Percentiles rank a stretch among this genome's conserved stretches.
Evolutionary conservation across 768 basidiomycete species (phyloP).

Genomic region (Udeniomyces megalosporus): DNA sequence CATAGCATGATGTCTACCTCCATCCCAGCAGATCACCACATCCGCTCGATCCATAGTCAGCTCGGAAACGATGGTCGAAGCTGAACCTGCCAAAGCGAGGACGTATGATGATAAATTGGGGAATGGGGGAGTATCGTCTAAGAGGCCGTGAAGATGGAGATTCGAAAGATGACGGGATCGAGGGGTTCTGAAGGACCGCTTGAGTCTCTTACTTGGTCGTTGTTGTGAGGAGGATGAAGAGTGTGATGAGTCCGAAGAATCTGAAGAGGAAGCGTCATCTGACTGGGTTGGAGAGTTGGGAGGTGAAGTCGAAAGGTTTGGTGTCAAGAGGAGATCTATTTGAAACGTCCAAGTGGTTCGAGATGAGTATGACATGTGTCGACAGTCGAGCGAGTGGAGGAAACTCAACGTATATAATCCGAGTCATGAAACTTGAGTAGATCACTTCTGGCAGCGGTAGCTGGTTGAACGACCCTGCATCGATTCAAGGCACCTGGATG

Average conservation of each 20-base stretch:
- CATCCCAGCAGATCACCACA: conserved; percentile 75
- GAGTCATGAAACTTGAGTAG: conserved; percentile 52
- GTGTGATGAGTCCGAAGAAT: not conserved
- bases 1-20: conserved; percentile 45
- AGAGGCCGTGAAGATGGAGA: conserved; percentile 6
- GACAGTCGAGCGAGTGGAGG: not conserved
- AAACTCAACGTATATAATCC: conserved; percentile 57
- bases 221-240: no score
- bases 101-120: conserved; percentile 52
- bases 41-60: conserved; percentile 41
- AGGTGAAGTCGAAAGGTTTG: not conserved
- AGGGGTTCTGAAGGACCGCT: not conserved
- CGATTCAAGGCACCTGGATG: no score
- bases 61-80: conserved; percentile 52
- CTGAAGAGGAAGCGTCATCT: not conserved
- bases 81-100: conserved; percentile 54
- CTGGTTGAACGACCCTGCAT: conserved; percentile 37
- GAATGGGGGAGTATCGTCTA: conserved; percentile 72
- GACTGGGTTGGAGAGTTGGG: not conserved
- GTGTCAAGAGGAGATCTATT: not conserved
- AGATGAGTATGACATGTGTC: not conserved
- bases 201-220: no score
- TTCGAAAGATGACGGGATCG: not conserved
- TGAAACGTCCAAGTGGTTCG: not conserved
- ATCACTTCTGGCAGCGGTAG: conserved; percentile 41